These are phyloP conservation scores for Beauveria bassiana DNA, from an alignment of 2,329 filamentous ascomycete species.

Conservation along the genomic window DNA sequence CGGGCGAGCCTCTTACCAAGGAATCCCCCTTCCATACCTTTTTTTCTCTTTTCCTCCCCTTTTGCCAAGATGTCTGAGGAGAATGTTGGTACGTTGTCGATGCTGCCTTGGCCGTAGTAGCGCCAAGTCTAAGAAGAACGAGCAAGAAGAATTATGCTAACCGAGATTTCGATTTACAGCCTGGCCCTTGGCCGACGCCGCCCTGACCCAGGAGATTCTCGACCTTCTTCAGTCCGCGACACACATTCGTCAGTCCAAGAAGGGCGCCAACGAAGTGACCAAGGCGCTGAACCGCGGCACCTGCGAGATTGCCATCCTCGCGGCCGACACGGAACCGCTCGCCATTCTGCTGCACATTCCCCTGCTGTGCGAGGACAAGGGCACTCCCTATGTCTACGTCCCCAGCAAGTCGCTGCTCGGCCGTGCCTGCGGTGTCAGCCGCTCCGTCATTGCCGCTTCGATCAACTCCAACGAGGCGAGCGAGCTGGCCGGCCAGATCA, in stretches of 20 bases:
- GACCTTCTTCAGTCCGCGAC: slow-evolving; percentile 70
- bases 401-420: slow-evolving; percentile 78
- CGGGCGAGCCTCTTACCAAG: slow-evolving; percentile 22
- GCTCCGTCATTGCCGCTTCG: slow-evolving; percentile 76
- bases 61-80: slow-evolving; percentile 19
- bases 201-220: slow-evolving; percentile 73
- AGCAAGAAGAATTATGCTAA: not conserved
- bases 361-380: slow-evolving; percentile 77
- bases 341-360: slow-evolving; percentile 86
- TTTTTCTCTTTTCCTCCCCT: not conserved
- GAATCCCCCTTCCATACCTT: slow-evolving; percentile 1
- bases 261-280: slow-evolving; percentile 77
- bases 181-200: slow-evolving; percentile 66
- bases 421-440: slow-evolving; percentile 80
- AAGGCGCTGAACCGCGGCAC: slow-evolving; percentile 90
- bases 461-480: slow-evolving; percentile 91
- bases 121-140: not conserved
- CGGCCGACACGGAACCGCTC: slow-evolving; percentile 77
- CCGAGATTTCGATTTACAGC: slow-evolving; percentile 29
- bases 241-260: slow-evolving; percentile 68
- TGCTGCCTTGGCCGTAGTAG: no score
- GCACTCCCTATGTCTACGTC: slow-evolving; percentile 58
- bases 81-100: slow-evolving; percentile 17
- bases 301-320: slow-evolving; percentile 80
- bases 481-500: slow-evolving; percentile 82